Evolutionary conservation across 495 filamentous ascomycete genomes (phyloP).

Genomic region (Clavariopsis aquatica): DNA sequence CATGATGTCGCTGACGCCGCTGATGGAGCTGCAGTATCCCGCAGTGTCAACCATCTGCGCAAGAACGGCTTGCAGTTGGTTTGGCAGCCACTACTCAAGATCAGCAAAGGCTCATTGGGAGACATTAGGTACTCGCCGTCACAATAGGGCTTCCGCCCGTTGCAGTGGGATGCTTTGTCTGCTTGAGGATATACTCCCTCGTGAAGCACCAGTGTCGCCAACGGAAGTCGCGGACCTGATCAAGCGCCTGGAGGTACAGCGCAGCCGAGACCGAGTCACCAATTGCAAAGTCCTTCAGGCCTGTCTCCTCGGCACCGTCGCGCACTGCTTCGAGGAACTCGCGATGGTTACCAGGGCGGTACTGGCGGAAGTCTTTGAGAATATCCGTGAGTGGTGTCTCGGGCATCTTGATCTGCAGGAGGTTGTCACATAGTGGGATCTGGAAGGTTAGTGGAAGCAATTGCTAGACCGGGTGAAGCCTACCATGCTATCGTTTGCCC

Average conservation of each 20-base stretch:
- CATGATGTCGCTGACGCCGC: constrained; percentile 63
- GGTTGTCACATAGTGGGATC: constrained; percentile 84
- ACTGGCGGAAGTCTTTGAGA: constrained; percentile 79
- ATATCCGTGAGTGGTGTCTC: constrained; percentile 80
- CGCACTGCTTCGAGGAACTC: constrained; percentile 75
- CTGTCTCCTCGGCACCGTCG: constrained; percentile 55
- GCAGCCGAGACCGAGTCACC: constrained; percentile 54
- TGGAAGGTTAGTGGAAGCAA: constrained; percentile 38
- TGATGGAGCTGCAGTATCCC: constrained; percentile 44
- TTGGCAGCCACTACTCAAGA: constrained; percentile 69
- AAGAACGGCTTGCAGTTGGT: constrained; percentile 77
- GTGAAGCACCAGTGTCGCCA: constrained; percentile 96
- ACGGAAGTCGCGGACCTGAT: constrained; percentile 86
- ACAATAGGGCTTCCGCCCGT: constrained; percentile 92
- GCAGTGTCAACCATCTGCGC: constrained; percentile 67
- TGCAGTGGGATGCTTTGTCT: constrained; percentile 78
- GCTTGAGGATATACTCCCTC: constrained; percentile 88
- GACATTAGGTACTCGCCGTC: constrained; percentile 58
- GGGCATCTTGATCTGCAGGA: constrained; percentile 79
- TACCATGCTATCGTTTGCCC: constrained; percentile 85
- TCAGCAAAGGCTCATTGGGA: no score
- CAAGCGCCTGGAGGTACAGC: constrained; percentile 70
- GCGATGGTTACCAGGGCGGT: constrained; percentile 82
- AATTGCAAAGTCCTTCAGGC: constrained; percentile 64
- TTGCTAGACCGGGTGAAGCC: background rate